phyloP scores from a whole-genome alignment of 352 stramenopile genomes.

The Nothophytophthora sp. region DNA sequence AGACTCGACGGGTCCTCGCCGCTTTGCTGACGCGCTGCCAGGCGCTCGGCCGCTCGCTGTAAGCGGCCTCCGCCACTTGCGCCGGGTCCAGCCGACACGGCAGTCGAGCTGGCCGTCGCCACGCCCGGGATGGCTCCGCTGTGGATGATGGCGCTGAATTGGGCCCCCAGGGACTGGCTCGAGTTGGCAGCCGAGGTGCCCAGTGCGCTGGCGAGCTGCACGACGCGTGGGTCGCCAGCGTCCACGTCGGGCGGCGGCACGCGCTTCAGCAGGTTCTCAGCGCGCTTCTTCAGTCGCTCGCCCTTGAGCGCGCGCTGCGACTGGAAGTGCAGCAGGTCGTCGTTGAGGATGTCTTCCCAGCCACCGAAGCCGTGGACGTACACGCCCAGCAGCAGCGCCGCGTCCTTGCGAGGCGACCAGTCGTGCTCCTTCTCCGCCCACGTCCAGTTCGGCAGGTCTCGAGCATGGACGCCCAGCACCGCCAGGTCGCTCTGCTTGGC shows the following conservation, averaged over 20 bases:
- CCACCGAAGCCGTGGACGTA: conserved; percentile 86
- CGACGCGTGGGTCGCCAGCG: conserved; percentile 56
- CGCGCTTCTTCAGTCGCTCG: conserved; percentile 83
- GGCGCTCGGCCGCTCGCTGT: conserved; percentile 64
- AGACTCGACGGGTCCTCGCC: conserved; percentile 15
- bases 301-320: conserved; percentile 79
- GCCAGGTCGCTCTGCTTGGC: conserved; percentile 68
- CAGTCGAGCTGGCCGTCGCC: conserved; percentile 23
- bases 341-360: conserved; percentile 88
- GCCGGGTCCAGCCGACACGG: conserved; percentile 11
- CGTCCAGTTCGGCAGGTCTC: conserved; percentile 68
- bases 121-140: conserved; percentile 36
- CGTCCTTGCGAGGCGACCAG: conserved; percentile 78
- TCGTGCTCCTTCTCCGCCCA: conserved; percentile 86
- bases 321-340: conserved; percentile 78
- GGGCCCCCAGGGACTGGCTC: conserved; percentile 57
- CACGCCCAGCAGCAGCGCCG: conserved; percentile 77
- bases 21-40: conserved; percentile 48
- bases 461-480: conserved; percentile 55
- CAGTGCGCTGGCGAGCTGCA: conserved; percentile 54
- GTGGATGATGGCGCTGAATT: conserved; percentile 83
- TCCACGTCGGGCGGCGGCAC: conserved; percentile 60
- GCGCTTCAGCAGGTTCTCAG: conserved; percentile 81
- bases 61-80: conserved; percentile 56
- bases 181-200: conserved; percentile 34